Conservation (phyloP, 75 land plant species). For the Adiantum capillusveneris region DNA sequence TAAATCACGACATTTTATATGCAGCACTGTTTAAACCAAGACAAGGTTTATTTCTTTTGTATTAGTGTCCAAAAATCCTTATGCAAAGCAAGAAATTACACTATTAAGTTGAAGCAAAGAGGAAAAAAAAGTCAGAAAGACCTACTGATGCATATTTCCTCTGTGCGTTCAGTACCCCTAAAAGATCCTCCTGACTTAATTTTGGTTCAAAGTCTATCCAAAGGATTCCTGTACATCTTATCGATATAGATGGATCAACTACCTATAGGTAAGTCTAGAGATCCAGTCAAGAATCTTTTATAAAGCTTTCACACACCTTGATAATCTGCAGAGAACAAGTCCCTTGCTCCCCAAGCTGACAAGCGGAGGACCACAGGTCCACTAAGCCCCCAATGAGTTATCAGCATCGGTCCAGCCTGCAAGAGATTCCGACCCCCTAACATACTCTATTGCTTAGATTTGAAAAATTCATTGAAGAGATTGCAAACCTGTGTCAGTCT, state of each 20-base stretch:
- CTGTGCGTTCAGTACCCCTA: slow-evolving; percentile 39
- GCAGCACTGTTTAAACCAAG: too few species aligned
- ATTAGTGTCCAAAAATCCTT: too few species aligned
- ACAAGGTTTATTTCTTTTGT: too few species aligned
- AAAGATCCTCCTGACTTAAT: slow-evolving; percentile 44
- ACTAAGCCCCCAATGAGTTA: slow-evolving; percentile 99
- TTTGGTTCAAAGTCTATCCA: slow-evolving; percentile 75
- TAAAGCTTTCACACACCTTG: slow-evolving; percentile 42
- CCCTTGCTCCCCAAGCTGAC: slow-evolving; percentile 95
- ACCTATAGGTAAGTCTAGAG: too few species aligned
- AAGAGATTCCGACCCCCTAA: background rate
- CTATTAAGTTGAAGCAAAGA: too few species aligned
- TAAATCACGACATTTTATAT: too few species aligned
- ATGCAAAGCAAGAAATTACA: too few species aligned
- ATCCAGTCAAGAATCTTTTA: too few species aligned
- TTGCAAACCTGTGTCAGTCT: slow-evolving; percentile 47
- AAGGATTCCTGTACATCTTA: slow-evolving; percentile 44
- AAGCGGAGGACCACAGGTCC: slow-evolving; percentile 89
- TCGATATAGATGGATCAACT: too few species aligned
- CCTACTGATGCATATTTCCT: slow-evolving; percentile 47
- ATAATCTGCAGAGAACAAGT: slow-evolving; percentile 52
- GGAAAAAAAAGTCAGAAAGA: too few species aligned
- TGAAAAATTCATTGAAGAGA: background rate
- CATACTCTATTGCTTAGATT: background rate
- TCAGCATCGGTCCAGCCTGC: slow-evolving; percentile 81